A percentile compares a stretch with the other conserved stretches of the same genome.
phyloP scores from a whole-genome alignment of 371 early-diverging fungal genomes.

The Blakeslea trispora region DNA sequence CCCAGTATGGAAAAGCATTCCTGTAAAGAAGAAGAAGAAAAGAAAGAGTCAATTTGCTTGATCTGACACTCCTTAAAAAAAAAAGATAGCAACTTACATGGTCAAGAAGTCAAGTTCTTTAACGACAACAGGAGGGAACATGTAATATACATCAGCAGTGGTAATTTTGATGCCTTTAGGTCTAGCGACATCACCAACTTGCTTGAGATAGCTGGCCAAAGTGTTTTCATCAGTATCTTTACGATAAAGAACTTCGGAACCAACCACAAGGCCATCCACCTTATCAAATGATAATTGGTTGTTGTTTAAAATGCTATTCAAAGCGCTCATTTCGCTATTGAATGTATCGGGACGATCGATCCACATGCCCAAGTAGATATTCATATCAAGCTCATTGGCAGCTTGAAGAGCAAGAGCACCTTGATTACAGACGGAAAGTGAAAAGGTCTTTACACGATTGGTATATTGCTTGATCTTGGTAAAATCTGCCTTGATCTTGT shows the following conservation, averaged over 20 bases:
- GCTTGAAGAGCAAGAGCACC: conserved; percentile 63
- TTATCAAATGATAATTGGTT: conserved; percentile 19
- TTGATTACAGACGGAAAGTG: conserved; percentile 55
- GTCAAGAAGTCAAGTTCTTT: conserved; percentile 59
- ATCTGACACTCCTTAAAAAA: background rate
- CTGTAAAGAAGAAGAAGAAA: too few relatives aligned
- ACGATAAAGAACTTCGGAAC: conserved; percentile 66
- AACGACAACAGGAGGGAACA: conserved; percentile 47
- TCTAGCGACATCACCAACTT: conserved; percentile 34
- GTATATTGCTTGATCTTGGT: conserved; percentile 47
- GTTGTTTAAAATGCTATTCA: conserved; percentile 40
- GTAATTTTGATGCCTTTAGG: conserved; percentile 48
- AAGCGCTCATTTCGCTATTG: conserved; percentile 47
- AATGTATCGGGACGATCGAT: conserved; percentile 54
- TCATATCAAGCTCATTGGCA: conserved; percentile 56
- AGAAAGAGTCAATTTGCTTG: background rate
- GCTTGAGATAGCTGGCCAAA: conserved; percentile 37
- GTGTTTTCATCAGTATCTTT: conserved; percentile 43
- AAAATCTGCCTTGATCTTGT: conserved; percentile 52
- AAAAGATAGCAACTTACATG: conserved; percentile 35
- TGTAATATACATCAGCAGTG: conserved; percentile 60
- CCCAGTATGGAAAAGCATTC: conserved; percentile 74
- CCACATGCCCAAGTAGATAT: conserved; percentile 66
- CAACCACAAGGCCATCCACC: conserved; percentile 59
- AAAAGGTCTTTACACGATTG: conserved; percentile 58